Evolutionary conservation across 1,284 basidiomycete genomes (phyloP).

Genomic region (Amylostereum areolatum): DNA sequence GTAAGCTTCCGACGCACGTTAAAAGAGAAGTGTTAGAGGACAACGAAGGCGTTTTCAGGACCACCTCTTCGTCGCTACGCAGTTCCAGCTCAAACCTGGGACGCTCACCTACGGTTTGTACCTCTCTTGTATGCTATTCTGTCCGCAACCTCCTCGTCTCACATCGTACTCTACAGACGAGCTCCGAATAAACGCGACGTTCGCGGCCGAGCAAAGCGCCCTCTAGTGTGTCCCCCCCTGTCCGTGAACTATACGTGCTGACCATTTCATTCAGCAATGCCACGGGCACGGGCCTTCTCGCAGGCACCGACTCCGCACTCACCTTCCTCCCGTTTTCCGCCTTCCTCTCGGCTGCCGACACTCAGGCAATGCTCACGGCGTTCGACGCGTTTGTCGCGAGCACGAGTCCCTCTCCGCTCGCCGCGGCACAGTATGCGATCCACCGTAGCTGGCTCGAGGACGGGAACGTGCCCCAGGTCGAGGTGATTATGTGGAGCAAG

Average conservation of each 20-base stretch:
- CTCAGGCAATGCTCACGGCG: background rate
- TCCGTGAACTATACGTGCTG: background rate
- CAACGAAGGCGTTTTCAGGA: too few species aligned
- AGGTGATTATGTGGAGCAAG: constrained; percentile 4
- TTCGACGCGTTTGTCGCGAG: background rate
- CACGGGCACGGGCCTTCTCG: constrained; percentile 4
- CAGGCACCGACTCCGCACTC: constrained; percentile 5
- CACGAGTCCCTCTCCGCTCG: background rate
- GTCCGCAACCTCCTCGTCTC: background rate
- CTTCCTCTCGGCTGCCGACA: background rate
- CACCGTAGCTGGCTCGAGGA: constrained; percentile 6
- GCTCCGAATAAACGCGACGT: constrained; percentile 8
- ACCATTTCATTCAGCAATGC: background rate
- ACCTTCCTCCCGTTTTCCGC: constrained; percentile 4
- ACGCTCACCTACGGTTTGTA: constrained; percentile 6
- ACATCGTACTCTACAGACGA: constrained; percentile 7
- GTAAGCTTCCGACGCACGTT: too few species aligned
- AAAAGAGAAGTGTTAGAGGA: too few species aligned
- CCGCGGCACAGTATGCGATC: constrained; percentile 4
- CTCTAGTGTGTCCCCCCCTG: constrained; percentile 1
- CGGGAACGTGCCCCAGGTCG: constrained; percentile 3
- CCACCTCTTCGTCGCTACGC: constrained; percentile 5
- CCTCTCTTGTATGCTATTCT: background rate
- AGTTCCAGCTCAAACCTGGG: constrained; percentile 11
- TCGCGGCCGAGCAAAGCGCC: constrained; percentile 3